These are phyloP conservation scores for Chlamydomonas reinhardtii DNA, from an alignment of 163 green algal species.

Conservation along the genomic window DNA sequence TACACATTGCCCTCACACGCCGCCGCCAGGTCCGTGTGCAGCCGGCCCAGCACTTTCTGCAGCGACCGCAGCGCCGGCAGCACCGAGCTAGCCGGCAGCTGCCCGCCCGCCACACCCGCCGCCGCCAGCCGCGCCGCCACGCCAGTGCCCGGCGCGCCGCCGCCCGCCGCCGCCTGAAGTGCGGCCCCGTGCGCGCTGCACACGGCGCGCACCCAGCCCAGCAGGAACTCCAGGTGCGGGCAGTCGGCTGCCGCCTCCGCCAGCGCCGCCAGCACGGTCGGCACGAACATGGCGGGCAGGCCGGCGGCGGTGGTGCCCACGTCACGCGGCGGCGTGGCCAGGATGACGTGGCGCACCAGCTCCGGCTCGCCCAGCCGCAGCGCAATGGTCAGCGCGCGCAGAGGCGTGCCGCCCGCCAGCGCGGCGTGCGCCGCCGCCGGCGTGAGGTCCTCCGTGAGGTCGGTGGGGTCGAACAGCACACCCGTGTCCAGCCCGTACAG, in stretches of 20 bases:
- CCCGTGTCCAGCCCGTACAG: conserved; percentile 87
- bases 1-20: conserved; percentile 86
- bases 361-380: conserved; percentile 81
- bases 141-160: conserved; percentile 36
- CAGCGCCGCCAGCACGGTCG: conserved; percentile 71
- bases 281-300: conserved; percentile 59
- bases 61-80: conserved; percentile 76
- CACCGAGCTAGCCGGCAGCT: conserved; percentile 30
- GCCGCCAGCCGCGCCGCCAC: conserved; percentile 27
- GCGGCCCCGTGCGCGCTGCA: conserved; percentile 57
- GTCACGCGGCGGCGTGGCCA: conserved; percentile 67
- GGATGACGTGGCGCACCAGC: conserved; percentile 80
- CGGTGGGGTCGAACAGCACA: conserved; percentile 93
- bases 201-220: conserved; percentile 79
- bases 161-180: conserved; percentile 55
- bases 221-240: conserved; percentile 87
- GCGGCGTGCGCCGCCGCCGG: conserved; percentile 73
- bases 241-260: conserved; percentile 63
- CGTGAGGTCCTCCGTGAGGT: conserved; percentile 90
- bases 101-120: conserved; percentile 26
- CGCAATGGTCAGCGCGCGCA: conserved; percentile 86
- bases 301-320: conserved; percentile 58
- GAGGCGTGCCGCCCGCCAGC: conserved; percentile 48
- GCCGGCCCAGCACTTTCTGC: conserved; percentile 71
- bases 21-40: conserved; percentile 79